Evolutionary conservation across 106 monocot genomes (phyloP).

Genomic region (Narthecium ossifragum): DNA sequence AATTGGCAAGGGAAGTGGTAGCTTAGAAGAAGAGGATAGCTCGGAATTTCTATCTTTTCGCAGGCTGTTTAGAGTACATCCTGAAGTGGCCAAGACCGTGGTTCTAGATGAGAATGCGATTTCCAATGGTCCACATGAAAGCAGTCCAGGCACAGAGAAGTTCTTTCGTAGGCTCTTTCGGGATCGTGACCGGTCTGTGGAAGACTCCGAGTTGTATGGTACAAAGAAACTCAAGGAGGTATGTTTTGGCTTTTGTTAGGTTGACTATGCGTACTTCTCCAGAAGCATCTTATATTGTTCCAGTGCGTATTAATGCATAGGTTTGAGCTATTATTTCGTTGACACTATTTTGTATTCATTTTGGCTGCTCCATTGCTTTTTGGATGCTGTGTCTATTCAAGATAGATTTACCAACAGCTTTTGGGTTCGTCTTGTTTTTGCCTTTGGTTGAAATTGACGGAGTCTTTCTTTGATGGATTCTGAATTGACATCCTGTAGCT

Average conservation of each 20-base stretch:
- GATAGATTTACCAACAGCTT: too few species aligned
- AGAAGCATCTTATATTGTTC: too few species aligned
- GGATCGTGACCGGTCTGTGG: slow-evolving; percentile 86
- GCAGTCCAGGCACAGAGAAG: slow-evolving; percentile 87
- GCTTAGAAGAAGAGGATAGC: slow-evolving; percentile 70
- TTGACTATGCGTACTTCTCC: neutral
- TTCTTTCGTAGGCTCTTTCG: slow-evolving; percentile 87
- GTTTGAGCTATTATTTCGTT: too few species aligned
- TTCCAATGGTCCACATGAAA: slow-evolving; percentile 32
- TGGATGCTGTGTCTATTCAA: too few species aligned
- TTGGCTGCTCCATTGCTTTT: too few species aligned
- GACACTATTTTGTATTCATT: too few species aligned
- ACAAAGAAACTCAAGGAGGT: slow-evolving; percentile 75
- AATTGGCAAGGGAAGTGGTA: slow-evolving; percentile 21
- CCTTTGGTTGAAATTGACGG: too few species aligned
- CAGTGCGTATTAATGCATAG: too few species aligned
- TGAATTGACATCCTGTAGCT: too few species aligned
- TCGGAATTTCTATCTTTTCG: slow-evolving; percentile 82
- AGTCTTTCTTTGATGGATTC: too few species aligned
- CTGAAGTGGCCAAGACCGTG: slow-evolving; percentile 57
- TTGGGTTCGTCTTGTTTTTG: too few species aligned
- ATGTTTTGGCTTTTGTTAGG: neutral
- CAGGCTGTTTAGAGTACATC: slow-evolving; percentile 84
- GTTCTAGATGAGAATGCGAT: slow-evolving; percentile 35
- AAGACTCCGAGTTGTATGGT: slow-evolving; percentile 90